A percentile compares a stretch with the other conserved stretches of the same genome.
These are phyloP conservation scores for Chiua virens DNA, from an alignment of 768 basidiomycete genomes.

Conservation along the genomic window DNA sequence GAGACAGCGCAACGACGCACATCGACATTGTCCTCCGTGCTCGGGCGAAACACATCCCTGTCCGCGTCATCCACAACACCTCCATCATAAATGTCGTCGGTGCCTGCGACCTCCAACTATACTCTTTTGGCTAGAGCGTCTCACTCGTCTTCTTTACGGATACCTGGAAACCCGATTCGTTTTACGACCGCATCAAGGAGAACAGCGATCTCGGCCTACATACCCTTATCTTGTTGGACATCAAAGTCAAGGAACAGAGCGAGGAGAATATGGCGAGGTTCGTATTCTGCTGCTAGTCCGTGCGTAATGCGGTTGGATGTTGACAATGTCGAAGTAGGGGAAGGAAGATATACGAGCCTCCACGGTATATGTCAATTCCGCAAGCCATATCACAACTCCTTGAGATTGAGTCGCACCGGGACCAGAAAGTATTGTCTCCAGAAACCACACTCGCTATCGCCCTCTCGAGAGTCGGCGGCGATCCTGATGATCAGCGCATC, in stretches of 20 bases:
- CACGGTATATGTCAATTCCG: constrained; percentile 93
- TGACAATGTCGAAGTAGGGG: constrained; percentile 54
- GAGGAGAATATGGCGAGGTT: constrained; percentile 95
- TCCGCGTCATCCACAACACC: constrained; percentile 91
- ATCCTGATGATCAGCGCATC: constrained; percentile 58
- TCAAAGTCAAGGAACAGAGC: constrained; percentile 98
- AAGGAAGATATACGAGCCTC: constrained; percentile 93
- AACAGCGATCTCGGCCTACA: constrained; percentile 88
- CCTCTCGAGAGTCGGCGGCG: constrained; percentile 73
- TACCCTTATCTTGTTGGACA: constrained; percentile 90
- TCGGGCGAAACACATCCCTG: constrained; percentile 72
- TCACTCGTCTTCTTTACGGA: constrained; percentile 98
- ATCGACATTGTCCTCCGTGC: constrained; percentile 94
- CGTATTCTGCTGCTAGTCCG: constrained; percentile 12
- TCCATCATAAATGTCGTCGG: constrained; percentile 97
- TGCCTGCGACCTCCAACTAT: constrained; percentile 90
- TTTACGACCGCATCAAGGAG: constrained; percentile 91
- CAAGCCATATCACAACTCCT: constrained; percentile 82
- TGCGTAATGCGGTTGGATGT: neutral
- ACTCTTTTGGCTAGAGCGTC: constrained; percentile 96
- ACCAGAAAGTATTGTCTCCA: constrained; percentile 50
- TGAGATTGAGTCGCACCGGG: constrained; percentile 58
- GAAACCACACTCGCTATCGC: constrained; percentile 68
- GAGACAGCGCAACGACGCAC: constrained; percentile 87
- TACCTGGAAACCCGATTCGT: constrained; percentile 93